Conservation (phyloP, 345 rosid genomes). For the Eucalyptus cloeziana region DNA sequence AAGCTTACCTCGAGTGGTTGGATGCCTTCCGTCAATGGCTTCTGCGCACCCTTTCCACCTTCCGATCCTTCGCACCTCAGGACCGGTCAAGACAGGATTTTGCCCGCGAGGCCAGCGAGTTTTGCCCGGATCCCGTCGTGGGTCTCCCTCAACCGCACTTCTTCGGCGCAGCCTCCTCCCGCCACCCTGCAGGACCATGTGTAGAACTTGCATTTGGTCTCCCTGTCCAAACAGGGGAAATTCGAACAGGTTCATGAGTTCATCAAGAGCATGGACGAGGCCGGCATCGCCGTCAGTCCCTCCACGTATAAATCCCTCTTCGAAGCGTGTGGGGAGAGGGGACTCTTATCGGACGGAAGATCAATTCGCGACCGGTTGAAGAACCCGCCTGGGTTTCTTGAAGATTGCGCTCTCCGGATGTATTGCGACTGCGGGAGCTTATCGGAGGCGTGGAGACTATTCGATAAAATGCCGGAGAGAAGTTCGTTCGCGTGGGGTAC, state of each 20-base stretch:
- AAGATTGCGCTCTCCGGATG: constrained; percentile 30
- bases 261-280: constrained; percentile 38
- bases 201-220: constrained; percentile 46
- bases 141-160: constrained; percentile 30
- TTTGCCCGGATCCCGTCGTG: constrained; percentile 25
- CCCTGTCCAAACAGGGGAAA: constrained; percentile 43
- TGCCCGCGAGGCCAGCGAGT: constrained; percentile 9
- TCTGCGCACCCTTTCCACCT: not conserved
- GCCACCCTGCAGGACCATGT: constrained; percentile 16
- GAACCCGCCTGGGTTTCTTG: constrained; percentile 20
- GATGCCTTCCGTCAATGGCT: not conserved
- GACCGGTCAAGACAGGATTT: not conserved
- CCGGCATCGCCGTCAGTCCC: constrained; percentile 28
- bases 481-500: constrained; percentile 23
- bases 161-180: constrained; percentile 9
- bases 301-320: constrained; percentile 31
- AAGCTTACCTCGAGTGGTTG: not conserved
- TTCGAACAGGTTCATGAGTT: constrained; percentile 53
- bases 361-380: constrained; percentile 24
- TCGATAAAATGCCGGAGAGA: constrained; percentile 52
- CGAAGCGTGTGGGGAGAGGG: constrained; percentile 26
- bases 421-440: constrained; percentile 46
- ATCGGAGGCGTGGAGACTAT: constrained; percentile 38
- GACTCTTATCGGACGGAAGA: constrained; percentile 33
- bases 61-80: not conserved